Base-by-base conservation (phyloP, 2,329 filamentous ascomycete species). In the Microascus cirrosus region DNA sequence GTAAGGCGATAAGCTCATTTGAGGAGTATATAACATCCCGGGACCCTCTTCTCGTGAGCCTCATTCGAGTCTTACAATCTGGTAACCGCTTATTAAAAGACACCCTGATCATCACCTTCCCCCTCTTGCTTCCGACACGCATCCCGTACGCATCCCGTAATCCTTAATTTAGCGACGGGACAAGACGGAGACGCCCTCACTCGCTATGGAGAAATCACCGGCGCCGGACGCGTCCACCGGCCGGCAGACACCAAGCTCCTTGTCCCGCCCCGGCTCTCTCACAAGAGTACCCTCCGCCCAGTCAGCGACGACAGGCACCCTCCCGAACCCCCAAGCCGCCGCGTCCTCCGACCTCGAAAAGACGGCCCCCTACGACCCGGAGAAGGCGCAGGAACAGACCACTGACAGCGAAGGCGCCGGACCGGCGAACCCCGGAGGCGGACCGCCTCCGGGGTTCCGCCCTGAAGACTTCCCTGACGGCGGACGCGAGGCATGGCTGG, bases 391-490 rank as follows among this genome's bases (percentile, higher is more conserved):
- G 5, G 39, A 20, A 10, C 7, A 53, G 5, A 50, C 45, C 20
- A 53, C 28, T 20, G 55, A 45, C 32, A 55, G 52, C 3, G 59
- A 58, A 6, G 55, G 61, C 6, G 56, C 55, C 7, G 65, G 61
- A 3, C 64, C 63, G 18, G 45, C 20, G 36, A 13, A 13, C 36
- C 6, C 4, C 36, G 36, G 36, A n/a, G 28, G n/a, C 11, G 42
- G 36, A 20, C 42, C 55, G 32, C 34, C 56, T 11, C 18, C 48
- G 28, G 56, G 56, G 12, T 20, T 50, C 22, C 45, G 45, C 57
- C 75, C 77, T 7, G 68, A 69, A n/a, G 77, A 80, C 61, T 83
- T 83, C 59, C 82, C 82, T 1, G 82, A 85, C 63, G 82, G 82
- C 48, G 82, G 82, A 2, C 52, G 66, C 2, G 69, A 78, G 61